A percentile compares a stretch with the other conserved stretches of the same genome.
phyloP scores from a whole-genome alignment of 2,329 filamentous ascomycete species.

The Alternaria postmessia region DNA sequence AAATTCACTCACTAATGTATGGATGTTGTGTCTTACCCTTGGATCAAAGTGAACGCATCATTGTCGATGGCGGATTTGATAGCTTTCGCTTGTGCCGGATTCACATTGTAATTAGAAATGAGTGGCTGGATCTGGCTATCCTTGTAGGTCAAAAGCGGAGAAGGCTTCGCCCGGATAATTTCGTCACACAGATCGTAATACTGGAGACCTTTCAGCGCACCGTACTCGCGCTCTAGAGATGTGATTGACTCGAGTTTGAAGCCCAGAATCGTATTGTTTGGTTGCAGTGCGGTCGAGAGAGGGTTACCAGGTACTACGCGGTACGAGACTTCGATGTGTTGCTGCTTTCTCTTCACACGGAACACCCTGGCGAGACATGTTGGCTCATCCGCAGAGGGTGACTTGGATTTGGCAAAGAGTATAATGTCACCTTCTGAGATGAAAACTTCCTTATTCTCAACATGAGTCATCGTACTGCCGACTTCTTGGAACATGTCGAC shows the following conservation, averaged over 20 bases:
- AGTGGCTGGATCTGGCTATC: conserved; percentile 74
- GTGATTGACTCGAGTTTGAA: conserved; percentile 92
- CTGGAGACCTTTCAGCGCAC: conserved; percentile 85
- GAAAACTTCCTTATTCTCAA: conserved; percentile 73
- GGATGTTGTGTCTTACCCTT: conserved; percentile 66
- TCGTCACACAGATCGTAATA: conserved; percentile 97
- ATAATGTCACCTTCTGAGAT: conserved; percentile 89
- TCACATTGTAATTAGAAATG: conserved; percentile 81
- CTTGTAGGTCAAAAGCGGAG: conserved; percentile 82
- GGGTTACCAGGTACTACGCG: conserved; percentile 75
- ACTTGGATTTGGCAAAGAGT: conserved; percentile 77
- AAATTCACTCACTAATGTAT: conserved; percentile 5
- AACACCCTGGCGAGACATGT: conserved; percentile 89
- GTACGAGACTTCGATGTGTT: conserved; percentile 83
- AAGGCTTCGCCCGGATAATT: conserved; percentile 87
- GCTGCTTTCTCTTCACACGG: conserved; percentile 81
- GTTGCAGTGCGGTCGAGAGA: conserved; percentile 70
- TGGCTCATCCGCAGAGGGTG: conserved; percentile 72
- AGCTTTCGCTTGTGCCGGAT: conserved; percentile 87
- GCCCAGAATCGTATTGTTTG: conserved; percentile 74
- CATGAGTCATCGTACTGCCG: conserved; percentile 78
- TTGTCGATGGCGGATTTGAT: conserved; percentile 93
- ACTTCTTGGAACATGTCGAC: conserved; percentile 95
- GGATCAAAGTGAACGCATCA: conserved; percentile 95
- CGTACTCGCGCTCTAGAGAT: conserved; percentile 94